Conservation (phyloP, 2,329 filamentous ascomycete species). For the Clarireedia monteithiana region DNA sequence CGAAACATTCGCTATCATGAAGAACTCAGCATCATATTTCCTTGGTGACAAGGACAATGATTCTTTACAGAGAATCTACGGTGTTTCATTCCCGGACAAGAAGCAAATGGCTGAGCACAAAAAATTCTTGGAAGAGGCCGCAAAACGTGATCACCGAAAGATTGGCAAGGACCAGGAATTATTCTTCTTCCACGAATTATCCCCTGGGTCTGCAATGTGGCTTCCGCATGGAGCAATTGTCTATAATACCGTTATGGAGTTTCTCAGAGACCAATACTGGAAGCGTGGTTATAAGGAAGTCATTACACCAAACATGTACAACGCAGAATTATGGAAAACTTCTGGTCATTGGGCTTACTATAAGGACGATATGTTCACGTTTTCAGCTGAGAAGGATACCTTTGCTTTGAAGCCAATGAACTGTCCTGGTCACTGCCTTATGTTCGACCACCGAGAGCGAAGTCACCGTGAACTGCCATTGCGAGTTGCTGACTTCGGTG, state of each 20-base stretch:
- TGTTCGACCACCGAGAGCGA: slow-evolving; percentile 75
- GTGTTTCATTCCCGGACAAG: slow-evolving; percentile 94
- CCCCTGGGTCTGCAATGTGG: slow-evolving; percentile 90
- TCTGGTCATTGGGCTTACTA: slow-evolving; percentile 94
- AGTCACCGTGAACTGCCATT: slow-evolving; percentile 88
- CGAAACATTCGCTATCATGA: slow-evolving; percentile 91
- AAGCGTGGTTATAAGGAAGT: slow-evolving; percentile 93
- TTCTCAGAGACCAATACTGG: slow-evolving; percentile 83
- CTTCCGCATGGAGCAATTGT: slow-evolving; percentile 88
- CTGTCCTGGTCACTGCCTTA: slow-evolving; percentile 87
- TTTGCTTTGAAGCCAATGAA: slow-evolving; percentile 97
- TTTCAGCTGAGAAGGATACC: slow-evolving; percentile 73
- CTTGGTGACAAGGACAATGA: slow-evolving; percentile 90
- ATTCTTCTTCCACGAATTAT: slow-evolving; percentile 92
- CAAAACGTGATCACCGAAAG: slow-evolving; percentile 89
- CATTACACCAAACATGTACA: slow-evolving; percentile 94
- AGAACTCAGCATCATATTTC: slow-evolving; percentile 74
- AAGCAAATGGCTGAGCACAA: slow-evolving; percentile 89
- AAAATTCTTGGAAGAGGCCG: slow-evolving; percentile 94
- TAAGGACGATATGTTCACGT: slow-evolving; percentile 92
- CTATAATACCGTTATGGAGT: slow-evolving; percentile 78
- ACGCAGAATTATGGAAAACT: slow-evolving; percentile 84
- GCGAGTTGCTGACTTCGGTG: slow-evolving; percentile 91
- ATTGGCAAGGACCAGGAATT: slow-evolving; percentile 94
- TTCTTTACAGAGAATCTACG: slow-evolving; percentile 92